Base-by-base conservation (phyloP, 306 rosid species). In the Cucumis hystrix region DNA sequence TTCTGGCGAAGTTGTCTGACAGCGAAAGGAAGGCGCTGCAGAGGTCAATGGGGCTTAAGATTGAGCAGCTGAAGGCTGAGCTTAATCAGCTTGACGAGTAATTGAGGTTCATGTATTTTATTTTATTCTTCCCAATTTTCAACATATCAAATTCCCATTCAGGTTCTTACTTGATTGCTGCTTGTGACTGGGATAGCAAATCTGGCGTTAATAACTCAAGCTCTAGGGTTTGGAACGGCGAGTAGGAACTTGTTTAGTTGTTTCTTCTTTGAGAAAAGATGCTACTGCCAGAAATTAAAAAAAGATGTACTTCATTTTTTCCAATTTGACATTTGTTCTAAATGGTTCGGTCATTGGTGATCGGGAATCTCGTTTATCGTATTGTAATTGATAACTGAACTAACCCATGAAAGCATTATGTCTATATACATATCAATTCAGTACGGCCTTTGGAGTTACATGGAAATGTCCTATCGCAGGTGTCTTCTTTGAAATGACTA, bases 41-140 rank as follows among this genome's bases (percentile, higher is more conserved):
- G 87, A 90, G 97, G 66, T 87, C 96, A 0, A 95, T 92, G 97
- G 98, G 98, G 21, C 85, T 90, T 65, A 95, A 95, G 86, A 95
- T 95, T 82, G 93, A 90, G 82, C 97, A 95, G 82, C 70, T 95
- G 83, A 95, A 95, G 77, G 98, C 97, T 39, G 98, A 95, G 85
- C 84, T 94, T 71, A 73, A 82, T 20, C 98, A 90, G 85, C 83
- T 94, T 69, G 84, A 92, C 78, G 98, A 95, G 75, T 92, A 87
- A 88, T 40, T 57, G 77, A 84, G 87, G 90, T 87, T 76, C 65
- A 85, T 82, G 35, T 68, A 54, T 66, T 35, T 76, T 33, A 45
- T 35, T 4, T 21, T 45, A 45, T 57, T 18, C 17, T 47, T 69
- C n/a, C 41, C 63, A 43, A 21, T 56, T 73, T 74, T 68, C 10